phyloP scores from a whole-genome alignment of 2,329 filamentous ascomycete genomes.

The Cadophora gregata region DNA sequence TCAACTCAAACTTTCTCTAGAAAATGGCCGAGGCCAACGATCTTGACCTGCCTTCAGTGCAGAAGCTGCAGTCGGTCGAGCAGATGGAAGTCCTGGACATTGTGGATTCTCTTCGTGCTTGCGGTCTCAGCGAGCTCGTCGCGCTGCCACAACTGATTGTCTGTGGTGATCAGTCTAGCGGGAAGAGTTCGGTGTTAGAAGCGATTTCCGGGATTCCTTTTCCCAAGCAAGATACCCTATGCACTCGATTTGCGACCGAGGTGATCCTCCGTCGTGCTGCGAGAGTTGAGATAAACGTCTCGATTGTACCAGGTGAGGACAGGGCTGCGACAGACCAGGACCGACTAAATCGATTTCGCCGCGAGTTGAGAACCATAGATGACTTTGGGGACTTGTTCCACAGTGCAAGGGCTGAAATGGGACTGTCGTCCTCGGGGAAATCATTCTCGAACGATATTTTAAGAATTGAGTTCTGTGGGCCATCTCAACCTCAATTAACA shows the following conservation, averaged over 20 bases:
- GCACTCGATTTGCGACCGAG: conserved; percentile 53
- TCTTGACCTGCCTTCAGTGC: no score
- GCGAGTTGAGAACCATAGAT: conserved; percentile 27
- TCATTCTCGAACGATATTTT: conserved; percentile 36
- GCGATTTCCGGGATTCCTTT: conserved; percentile 48
- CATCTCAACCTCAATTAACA: conserved; percentile 56
- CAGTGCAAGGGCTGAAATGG: conserved; percentile 31
- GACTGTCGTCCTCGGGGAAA: conserved; percentile 33
- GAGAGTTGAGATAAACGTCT: conserved; percentile 20
- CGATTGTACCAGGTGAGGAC: conserved; percentile 28
- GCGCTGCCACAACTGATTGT: conserved; percentile 49
- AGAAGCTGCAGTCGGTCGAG: no score
- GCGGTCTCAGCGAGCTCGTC: no score
- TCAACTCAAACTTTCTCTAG: no score
- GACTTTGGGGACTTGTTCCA: conserved; percentile 34
- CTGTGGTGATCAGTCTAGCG: conserved; percentile 40
- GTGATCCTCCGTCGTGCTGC: conserved; percentile 45
- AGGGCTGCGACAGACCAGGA: conserved; percentile 23
- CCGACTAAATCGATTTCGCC: conserved; percentile 27
- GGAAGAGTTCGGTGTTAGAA: conserved; percentile 47
- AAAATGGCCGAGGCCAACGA: no score
- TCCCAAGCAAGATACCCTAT: conserved; percentile 47
- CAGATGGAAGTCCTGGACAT: no score
- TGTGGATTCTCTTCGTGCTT: no score
- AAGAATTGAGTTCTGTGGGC: conserved; percentile 34